Evolutionary conservation across 2,329 filamentous ascomycete species (phyloP).

Genomic region (Beauveria rudraprayagi): DNA sequence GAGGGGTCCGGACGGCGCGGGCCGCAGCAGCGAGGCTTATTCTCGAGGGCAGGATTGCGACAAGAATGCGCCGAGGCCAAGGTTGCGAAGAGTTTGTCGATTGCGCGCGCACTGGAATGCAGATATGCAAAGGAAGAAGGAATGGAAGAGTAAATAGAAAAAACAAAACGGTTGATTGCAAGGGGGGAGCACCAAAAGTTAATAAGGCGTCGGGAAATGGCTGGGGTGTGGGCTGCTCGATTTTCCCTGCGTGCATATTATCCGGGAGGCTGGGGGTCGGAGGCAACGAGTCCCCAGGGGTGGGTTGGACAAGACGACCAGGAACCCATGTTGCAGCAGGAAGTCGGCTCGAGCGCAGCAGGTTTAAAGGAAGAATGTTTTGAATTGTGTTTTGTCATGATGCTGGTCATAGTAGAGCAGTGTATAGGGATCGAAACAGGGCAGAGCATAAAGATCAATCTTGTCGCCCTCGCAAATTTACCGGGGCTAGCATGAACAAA

Average conservation of each 20-base stretch:
- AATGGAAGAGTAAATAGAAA: not conserved
- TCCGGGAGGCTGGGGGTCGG: conserved; percentile 1
- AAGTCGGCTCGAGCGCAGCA: not conserved
- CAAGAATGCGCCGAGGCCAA: not conserved
- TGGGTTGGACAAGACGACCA: not conserved
- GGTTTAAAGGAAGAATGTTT: not conserved
- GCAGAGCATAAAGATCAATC: not conserved
- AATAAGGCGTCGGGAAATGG: not conserved
- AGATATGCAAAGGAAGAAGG: not conserved
- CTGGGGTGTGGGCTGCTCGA: not conserved
- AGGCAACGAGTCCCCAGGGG: not conserved
- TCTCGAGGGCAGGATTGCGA: not conserved
- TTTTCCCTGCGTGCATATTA: conserved; percentile 7
- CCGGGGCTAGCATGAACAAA: too few species aligned
- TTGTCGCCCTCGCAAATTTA: not conserved
- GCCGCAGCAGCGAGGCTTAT: conserved; percentile 3
- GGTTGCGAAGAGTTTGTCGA: too few species aligned
- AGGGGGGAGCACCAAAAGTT: not conserved
- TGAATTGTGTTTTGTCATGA: not conserved
- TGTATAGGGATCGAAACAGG: not conserved
- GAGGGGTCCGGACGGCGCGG: not conserved
- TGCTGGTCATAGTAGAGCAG: not conserved
- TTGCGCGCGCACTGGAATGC: not conserved
- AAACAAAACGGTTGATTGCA: not conserved
- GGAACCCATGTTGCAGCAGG: not conserved